Base-by-base conservation (phyloP, 306 rosid genomes). In the Prunus davidiana region DNA sequence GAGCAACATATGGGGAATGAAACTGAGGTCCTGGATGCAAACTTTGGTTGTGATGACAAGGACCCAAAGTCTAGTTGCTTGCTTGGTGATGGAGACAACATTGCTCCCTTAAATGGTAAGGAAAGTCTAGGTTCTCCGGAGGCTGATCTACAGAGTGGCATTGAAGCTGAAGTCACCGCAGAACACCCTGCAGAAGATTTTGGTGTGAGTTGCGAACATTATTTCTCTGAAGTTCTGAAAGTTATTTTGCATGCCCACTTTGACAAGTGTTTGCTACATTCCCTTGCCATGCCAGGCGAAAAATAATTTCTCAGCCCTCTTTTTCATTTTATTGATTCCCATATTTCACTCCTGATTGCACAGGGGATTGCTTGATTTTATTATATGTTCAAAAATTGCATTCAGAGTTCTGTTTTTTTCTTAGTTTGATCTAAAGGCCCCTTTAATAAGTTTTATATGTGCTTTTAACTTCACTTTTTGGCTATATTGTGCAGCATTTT, bases 401-500 rank as follows among this genome's bases (percentile, higher is more conserved):
- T 54, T 52, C 16, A 11, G 12, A 72, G 20, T 43, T 34, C 49
- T 24, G 45, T 9, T 18, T 70, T 24, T 19, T 73, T 61, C 32
- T 69, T 47, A 66, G 24, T 73, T 50, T 22, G 57, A 66, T 49
- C 43, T 60, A 15, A 68, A 61, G 24, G 52, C 71, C 34, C 67
- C 74, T 43, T 52, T 25, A 34, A 12, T 41, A 63, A 24, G 60
- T 74, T 68, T 67, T 30, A 24, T 68, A 54, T 70, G 41, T 73
- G 56, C 18, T 56, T 81, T 89, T 74, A 83, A 74, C 69, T 73
- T 77, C 75, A 78, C 20, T 43, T 54, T 69, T 56, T 86, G 79
- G 62, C 79, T 78, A 64, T 67, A n/a, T 85, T 71, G 60, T 84
- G 96, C 96, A 95, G 99, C 96, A 72, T 69, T 87, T 64, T 34